Percentiles rank a stretch among this genome's conserved stretches.
Conservation (phyloP, 148 eudicot species). For the Fagopyrum homotropicum region DNA sequence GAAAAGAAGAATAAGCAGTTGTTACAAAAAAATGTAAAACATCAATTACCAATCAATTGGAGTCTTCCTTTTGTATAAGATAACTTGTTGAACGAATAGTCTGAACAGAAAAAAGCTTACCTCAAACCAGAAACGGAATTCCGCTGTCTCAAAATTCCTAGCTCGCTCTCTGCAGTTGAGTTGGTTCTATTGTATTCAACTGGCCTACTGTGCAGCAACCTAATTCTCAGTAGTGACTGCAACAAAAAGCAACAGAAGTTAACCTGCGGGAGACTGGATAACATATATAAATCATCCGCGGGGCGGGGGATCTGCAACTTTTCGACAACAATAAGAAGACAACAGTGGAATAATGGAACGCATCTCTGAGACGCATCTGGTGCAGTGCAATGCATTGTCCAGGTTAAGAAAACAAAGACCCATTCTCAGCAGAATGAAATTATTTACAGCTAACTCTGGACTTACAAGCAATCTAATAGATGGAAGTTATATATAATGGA, state of each 20-base stretch:
- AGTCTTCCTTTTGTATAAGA: too few species aligned
- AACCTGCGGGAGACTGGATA: constrained; percentile 34
- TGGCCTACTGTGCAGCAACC: constrained; percentile 51
- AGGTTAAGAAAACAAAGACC: too few species aligned
- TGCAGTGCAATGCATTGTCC: too few species aligned
- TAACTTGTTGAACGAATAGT: not conserved
- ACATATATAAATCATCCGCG: not conserved
- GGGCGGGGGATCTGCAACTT: not conserved
- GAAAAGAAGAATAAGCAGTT: not conserved
- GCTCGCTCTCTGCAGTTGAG: constrained; percentile 59
- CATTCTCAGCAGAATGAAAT: not conserved
- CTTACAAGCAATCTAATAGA: not conserved
- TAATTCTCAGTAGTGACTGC: constrained; percentile 68
- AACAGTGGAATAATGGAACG: not conserved
- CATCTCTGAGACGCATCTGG: not conserved
- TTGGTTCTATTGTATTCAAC: constrained; percentile 37
- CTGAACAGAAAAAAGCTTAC: constrained; percentile 23
- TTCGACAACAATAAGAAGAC: not conserved
- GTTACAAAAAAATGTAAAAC: not conserved
- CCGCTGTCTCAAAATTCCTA: constrained; percentile 65
- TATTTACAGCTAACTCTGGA: not conserved
- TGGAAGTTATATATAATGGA: not conserved
- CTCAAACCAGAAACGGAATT: constrained; percentile 74
- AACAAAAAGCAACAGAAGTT: constrained; percentile 14
- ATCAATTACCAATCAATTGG: too few species aligned